Percentiles rank a stretch among this genome's conserved stretches.
Evolutionary conservation across 2,329 filamentous ascomycete genomes (phyloP).

Genomic region (Fusarium chaquense): DNA sequence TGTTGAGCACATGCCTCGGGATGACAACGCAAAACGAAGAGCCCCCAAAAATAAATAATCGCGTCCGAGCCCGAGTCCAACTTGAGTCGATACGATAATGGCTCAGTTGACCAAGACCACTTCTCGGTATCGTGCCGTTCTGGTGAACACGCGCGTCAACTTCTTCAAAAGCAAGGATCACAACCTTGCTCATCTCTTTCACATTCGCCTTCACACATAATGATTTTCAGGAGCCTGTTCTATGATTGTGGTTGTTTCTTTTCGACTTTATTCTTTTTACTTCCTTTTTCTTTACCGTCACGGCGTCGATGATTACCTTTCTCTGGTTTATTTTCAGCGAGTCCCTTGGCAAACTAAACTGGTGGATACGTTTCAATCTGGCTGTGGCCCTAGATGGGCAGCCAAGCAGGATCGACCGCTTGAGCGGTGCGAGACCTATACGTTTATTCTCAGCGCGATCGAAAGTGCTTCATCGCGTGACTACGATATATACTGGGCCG

Average conservation of each 20-base stretch:
- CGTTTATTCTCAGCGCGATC: conserved; percentile 48
- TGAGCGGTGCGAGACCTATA: conserved; percentile 40
- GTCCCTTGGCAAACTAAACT: conserved; percentile 42
- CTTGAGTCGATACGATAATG: conserved; percentile 29
- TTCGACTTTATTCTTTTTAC: conserved; percentile 11
- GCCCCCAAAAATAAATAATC: conserved; percentile 38
- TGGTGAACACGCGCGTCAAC: conserved; percentile 10
- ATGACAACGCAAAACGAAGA: conserved; percentile 35
- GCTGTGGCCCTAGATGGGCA: conserved; percentile 33
- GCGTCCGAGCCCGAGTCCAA: conserved; percentile 26
- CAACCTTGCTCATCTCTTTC: conserved; percentile 17
- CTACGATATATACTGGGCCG: conserved; percentile 44
- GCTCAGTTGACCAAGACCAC: conserved; percentile 4
- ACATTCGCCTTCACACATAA: conserved; percentile 40
- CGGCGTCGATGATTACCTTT: conserved; percentile 37
- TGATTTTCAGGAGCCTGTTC: conserved; percentile 37
- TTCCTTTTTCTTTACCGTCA: conserved; percentile 39
- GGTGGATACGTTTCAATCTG: conserved; percentile 42
- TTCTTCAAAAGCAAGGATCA: conserved; percentile 10
- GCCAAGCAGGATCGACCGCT: conserved; percentile 31
- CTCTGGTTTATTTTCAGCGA: conserved; percentile 39
- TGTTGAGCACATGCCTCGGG: conserved; percentile 25
- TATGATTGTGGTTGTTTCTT: conserved; percentile 35
- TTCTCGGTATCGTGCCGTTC: conserved; percentile 27
- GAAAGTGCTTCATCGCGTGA: conserved; percentile 49